Conservation (phyloP, 1,139 yeast species). For the Candida pseudocylindracea region DNA sequence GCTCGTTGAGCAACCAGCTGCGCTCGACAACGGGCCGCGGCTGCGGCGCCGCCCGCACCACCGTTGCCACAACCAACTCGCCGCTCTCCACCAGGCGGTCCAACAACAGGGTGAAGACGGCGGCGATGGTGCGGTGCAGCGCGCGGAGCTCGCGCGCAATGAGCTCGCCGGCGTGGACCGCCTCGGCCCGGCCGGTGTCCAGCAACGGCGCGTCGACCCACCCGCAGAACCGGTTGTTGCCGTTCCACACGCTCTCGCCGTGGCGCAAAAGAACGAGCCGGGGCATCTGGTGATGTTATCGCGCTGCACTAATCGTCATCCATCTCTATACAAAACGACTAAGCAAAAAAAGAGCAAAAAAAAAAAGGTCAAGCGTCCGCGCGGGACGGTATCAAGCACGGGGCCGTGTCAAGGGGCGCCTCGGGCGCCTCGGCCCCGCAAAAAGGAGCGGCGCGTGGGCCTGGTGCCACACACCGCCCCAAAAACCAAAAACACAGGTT, state of each 20-base stretch:
- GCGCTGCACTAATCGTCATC: background rate
- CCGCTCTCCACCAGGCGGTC: constrained; percentile 48
- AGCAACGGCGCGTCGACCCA: constrained; percentile 63
- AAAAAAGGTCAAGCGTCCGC: background rate
- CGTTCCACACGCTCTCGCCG: constrained; percentile 59
- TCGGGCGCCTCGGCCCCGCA: too few relatives aligned
- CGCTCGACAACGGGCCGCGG: constrained; percentile 17
- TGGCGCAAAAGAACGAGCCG: constrained; percentile 29
- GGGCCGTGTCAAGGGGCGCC: too few relatives aligned
- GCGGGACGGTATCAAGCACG: background rate
- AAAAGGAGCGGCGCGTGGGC: too few relatives aligned
- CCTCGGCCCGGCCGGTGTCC: constrained; percentile 38
- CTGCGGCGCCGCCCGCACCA: constrained; percentile 3
- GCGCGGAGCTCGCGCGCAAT: constrained; percentile 12
- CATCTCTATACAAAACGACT: background rate
- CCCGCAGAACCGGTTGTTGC: constrained; percentile 52
- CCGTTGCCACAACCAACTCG: constrained; percentile 26
- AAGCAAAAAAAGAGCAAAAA: background rate
- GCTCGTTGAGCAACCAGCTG: constrained; percentile 58
- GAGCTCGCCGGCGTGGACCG: constrained; percentile 31
- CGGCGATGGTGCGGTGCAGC: constrained; percentile 15
- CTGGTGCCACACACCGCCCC: too few relatives aligned
- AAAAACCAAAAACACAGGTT: background rate
- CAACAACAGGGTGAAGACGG: constrained; percentile 42
- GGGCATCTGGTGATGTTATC: background rate